Evolutionary conservation across 2,329 filamentous ascomycete genomes (phyloP), one percentile per base, ranked within the genome.

Genomic region (Aspergillus fumigatus): DNA sequence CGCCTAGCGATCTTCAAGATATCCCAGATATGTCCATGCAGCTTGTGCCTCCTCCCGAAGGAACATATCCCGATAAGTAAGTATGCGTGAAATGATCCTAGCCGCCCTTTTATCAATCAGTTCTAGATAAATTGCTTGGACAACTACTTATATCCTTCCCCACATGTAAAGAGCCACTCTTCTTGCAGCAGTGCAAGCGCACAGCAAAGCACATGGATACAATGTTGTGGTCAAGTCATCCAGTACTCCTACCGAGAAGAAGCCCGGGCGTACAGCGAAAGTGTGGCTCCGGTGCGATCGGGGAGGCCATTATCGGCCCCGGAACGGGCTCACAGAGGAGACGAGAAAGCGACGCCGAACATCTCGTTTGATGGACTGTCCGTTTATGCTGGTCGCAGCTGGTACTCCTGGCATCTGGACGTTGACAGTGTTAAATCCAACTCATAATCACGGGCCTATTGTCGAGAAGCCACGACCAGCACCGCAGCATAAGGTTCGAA

Each of bases 181-280:
- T 51, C 67, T 77, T 38, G 65, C 72, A 3, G 69, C 74, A 11
- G 74, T 77, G 25, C 74, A 77, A 56, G 69, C 68, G 9, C 74
- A 76, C 59, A 73, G 72, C 29, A 77, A 76, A 62, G 63, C 69
- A 3, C 73, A 77, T 62, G 75, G 75, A 21, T 77, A 77, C 58
- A 76, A 77, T 60, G 70, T 77, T 25, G 75, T 77, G 8, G 73
- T 77, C 51, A 77, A 77, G 52, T 77, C 75, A n/a, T 77, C 75
- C 19, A 77, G 74, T 57, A 76, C 72, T 1, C 75, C 75, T 6
- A 77, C 74, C 5, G 74, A 77, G 54, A 76, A 77, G 62, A 77
- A 77, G 51, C 75, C 75, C 6, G 74, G 74, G 29, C 72, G 75
- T 10, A 75, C 73, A 1, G 74, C 74, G 38, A 77, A 77, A 50